A percentile compares a stretch with the other conserved stretches of the same genome.
phyloP scores from a whole-genome alignment of 2,329 filamentous ascomycete genomes.

The Cytospora mali region DNA sequence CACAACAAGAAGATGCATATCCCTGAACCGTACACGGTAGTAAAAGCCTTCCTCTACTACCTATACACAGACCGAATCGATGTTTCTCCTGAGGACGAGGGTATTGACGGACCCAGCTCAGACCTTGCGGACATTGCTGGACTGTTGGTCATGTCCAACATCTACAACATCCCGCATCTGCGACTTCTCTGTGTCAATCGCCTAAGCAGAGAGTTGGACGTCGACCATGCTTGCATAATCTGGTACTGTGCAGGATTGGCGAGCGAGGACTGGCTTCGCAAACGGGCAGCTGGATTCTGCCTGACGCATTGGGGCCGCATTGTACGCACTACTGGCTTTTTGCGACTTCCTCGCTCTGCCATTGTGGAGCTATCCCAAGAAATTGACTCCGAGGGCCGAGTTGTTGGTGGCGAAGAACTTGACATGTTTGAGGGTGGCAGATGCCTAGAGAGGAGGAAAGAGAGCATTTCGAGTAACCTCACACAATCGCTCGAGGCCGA shows the following conservation, averaged over 20 bases:
- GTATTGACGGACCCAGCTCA: slow-evolving; percentile 67
- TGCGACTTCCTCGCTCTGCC: slow-evolving; percentile 74
- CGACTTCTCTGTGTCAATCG: slow-evolving; percentile 89
- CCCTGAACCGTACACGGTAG: slow-evolving; percentile 90
- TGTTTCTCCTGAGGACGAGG: slow-evolving; percentile 49
- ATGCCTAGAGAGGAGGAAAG: slow-evolving; percentile 54
- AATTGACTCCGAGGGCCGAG: slow-evolving; percentile 88
- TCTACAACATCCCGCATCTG: slow-evolving; percentile 95
- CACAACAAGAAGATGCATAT: slow-evolving; percentile 98
- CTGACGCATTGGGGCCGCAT: slow-evolving; percentile 94
- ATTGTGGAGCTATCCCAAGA: slow-evolving; percentile 92
- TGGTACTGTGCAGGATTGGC: slow-evolving; percentile 94
- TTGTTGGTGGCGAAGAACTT: slow-evolving; percentile 85
- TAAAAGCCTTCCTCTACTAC: slow-evolving; percentile 93
- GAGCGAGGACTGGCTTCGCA: slow-evolving; percentile 90
- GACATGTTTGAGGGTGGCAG: slow-evolving; percentile 50
- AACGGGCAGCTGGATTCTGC: slow-evolving; percentile 84
- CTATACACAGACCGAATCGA: slow-evolving; percentile 94
- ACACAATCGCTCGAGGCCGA: slow-evolving; percentile 61
- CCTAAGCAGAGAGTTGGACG: slow-evolving; percentile 85
- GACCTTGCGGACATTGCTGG: slow-evolving; percentile 86
- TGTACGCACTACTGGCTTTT: slow-evolving; percentile 85
- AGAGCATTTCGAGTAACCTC: slow-evolving; percentile 62
- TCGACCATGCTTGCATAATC: slow-evolving; percentile 91
- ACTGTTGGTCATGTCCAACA: slow-evolving; percentile 94